Evolutionary conservation across 1,284 basidiomycete genomes (phyloP), one percentile per base, ranked within the genome.

Genomic region (Leucocoprinus gongylophorus): DNA sequence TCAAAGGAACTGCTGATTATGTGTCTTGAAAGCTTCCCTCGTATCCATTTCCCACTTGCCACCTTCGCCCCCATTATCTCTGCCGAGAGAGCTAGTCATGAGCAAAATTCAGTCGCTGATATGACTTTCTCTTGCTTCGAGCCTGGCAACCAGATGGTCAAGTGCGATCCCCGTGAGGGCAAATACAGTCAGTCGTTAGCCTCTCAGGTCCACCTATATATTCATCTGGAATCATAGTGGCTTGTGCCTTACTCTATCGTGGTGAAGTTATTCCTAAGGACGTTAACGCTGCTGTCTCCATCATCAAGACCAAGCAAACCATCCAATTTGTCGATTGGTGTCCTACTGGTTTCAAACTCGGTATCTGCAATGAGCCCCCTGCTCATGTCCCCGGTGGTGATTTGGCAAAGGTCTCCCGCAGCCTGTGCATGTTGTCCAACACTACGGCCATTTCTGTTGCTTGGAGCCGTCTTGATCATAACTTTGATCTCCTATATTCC

Each of bases 101-200:
- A 99, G 72, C 91, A 95, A 73, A 98, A 99, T 79, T 92, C 91
- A 26, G 95, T 98, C 32, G 83, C 91, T 43, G 95, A 99, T 68
- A 97, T 99, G 93, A 99, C 95, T 58, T 94, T 91, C 76, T 87
- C 94, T 53, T 97, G 93, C 77, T 99, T 99, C 73, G 95, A 99
- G 78, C 80, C 83, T 59, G 94, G 93, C 60, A 97, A 95, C 76
- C 95, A 98, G 75, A 95, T 99, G 95, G 95, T 92, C 62, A 95
- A 95, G 78, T 95, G 93, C 66, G 92, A 97, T 66, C 92, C 93
- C 59, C 85, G 85, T 64, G 89, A 93, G 62, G 92, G 91, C 69
- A 98, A 98, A 85, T 99, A 98, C 76, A 98, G 93, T 89, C 63
- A 57, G 84, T 74, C 21, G 33, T 10, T 40, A 47, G 28, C 40